These are phyloP conservation scores for Raphidocelis subcapitata DNA, from an alignment of 139 green algal species.

Conservation along the genomic window DNA sequence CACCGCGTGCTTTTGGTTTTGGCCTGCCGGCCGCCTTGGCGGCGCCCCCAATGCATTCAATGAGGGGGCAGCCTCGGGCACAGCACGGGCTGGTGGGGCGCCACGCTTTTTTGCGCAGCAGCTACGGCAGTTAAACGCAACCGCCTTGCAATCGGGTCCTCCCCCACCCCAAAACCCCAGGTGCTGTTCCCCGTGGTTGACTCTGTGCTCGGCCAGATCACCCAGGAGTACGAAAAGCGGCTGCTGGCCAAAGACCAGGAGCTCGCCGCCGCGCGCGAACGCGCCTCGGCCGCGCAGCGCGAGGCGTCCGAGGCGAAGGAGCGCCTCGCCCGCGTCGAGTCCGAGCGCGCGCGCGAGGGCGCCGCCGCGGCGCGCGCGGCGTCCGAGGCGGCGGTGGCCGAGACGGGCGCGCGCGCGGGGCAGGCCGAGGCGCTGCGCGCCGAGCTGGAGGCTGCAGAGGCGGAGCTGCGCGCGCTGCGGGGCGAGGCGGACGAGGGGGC, in stretches of 20 bases:
- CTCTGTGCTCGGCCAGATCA: conserved; percentile 69
- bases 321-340: no score
- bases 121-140: no score
- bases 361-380: conserved; percentile 3
- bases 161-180: no score
- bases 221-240: conserved; percentile 84
- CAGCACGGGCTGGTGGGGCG: no score
- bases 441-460: conserved; percentile 24
- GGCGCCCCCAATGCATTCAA: no score
- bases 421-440: conserved; percentile 26
- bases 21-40: no score
- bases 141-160: no score
- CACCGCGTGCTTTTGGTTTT: no score
- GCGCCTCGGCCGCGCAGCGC: conserved; percentile 23
- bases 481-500: no score
- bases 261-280: conserved; percentile 45
- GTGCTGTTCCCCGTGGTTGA: conserved; percentile 74
- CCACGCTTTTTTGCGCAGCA: no score
- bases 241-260: conserved; percentile 81
- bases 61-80: no score
- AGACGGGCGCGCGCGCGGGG: background rate
- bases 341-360: no score
- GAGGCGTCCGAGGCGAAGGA: conserved; percentile 5
- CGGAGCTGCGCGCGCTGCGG: conserved; percentile 15
- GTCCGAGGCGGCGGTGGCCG: conserved; percentile 1